Base-by-base conservation (phyloP, 75 land plant genomes). In the Adiantum capillusveneris region DNA sequence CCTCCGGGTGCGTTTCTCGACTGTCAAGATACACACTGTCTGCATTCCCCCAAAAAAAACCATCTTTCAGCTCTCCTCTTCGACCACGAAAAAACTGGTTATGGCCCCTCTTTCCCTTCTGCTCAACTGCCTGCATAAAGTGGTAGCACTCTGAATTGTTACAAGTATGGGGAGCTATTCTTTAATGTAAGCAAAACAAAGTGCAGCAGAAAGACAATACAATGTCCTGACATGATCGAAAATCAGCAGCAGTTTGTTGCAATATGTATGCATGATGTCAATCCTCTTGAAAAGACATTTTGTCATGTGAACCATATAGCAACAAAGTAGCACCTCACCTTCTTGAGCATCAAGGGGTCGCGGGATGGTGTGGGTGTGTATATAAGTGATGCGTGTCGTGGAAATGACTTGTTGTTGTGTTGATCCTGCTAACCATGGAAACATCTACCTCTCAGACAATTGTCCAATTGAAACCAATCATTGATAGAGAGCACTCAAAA, bases 351-450 rank as follows among this genome's bases (percentile, higher is more conserved):
- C 29, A 58, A 25, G 43, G 71, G 45, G 17, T 68, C 77, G 21
- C 71, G 69, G 18, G 84, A 57, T 14, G 92, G 87, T 25, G 82
- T 68, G 59, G 75, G 78, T 13, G 92, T 87, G 60, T 84, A 87
- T 29, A 74, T 58, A 75, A 87, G 62, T 0, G 87, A 73, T 11
- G 87, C 82, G 18, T 78, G 73, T 31, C 81, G 77, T 0, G 80
- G 68, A 51, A 72, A 84, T 0, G 77, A 77, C 50, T 66, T 62
- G 25, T 60, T 71, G 27, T 49, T 50, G 61, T 79, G 81, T 48
- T 72, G 72, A 36, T 84, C 92, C 92, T 87, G 60, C 53, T 36
- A 61, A 29, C 44, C 18, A 50, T 39, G 42, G 12, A 39, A 39
- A 13, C 42, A 39, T 13, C 42, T 39, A 13, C 7, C 13, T 39